These are phyloP conservation scores for Bretschneidera sinensis DNA, from an alignment of 345 rosid species.

Conservation along the genomic window DNA sequence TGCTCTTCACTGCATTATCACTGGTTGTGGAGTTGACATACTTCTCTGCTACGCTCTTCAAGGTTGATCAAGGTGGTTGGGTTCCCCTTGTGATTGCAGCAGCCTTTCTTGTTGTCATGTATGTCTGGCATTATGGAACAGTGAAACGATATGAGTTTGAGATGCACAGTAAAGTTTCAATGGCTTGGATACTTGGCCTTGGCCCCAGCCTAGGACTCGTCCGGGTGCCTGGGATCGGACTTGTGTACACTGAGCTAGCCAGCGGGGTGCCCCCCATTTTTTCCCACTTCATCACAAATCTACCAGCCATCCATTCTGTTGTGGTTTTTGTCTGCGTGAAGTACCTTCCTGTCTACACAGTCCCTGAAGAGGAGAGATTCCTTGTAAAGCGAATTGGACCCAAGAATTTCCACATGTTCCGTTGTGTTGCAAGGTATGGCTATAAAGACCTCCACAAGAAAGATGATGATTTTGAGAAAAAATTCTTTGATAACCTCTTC, in stretches of 20 bases:
- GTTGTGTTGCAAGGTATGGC: constrained; percentile 82
- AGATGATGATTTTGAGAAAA: constrained; percentile 70
- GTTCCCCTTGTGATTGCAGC: constrained; percentile 72
- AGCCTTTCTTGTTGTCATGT: constrained; percentile 60
- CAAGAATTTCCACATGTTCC: constrained; percentile 67
- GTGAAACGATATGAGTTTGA: constrained; percentile 73
- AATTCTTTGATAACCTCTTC: constrained; percentile 50
- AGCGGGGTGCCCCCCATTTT: constrained; percentile 85
- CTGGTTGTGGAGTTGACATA: constrained; percentile 53
- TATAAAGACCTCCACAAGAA: constrained; percentile 78
- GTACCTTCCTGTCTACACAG: constrained; percentile 79
- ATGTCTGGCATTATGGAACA: constrained; percentile 68
- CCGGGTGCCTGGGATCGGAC: constrained; percentile 81
- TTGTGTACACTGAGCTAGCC: constrained; percentile 75
- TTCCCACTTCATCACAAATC: constrained; percentile 82
- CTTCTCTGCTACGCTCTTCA: constrained; percentile 62
- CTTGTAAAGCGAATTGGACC: constrained; percentile 77
- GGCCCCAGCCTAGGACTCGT: constrained; percentile 89
- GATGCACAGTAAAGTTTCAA: constrained; percentile 68
- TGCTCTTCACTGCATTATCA: constrained; percentile 51
- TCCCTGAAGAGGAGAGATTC: constrained; percentile 76
- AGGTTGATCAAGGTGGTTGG: constrained; percentile 80
- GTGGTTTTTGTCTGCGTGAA: constrained; percentile 75
- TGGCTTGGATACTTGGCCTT: constrained; percentile 87
- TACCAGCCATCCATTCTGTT: constrained; percentile 73